Conservation (phyloP, 345 rosid species). For the Brassica carinata region DNA sequence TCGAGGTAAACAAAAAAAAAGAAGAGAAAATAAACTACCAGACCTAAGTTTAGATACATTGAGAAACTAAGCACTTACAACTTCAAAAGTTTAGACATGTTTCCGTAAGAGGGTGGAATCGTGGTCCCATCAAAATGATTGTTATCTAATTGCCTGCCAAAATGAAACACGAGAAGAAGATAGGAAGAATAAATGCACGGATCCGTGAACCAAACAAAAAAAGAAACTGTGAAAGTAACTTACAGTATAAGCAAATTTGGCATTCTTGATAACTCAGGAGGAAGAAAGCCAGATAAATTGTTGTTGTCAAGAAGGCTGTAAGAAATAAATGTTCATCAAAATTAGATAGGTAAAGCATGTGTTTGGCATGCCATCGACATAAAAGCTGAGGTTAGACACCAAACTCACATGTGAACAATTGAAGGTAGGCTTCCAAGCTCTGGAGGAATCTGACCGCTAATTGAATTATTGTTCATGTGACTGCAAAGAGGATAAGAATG, state of each 20-base stretch:
- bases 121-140: constrained; percentile 76
- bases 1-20: too few relatives aligned
- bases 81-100: constrained; percentile 78
- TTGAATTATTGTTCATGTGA: constrained; percentile 98
- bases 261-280: constrained; percentile 68
- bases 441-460: constrained; percentile 87
- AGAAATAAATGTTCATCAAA: constrained; percentile 12
- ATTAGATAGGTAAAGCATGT: constrained; percentile 7
- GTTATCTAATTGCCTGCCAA: constrained; percentile 86
- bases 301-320: constrained; percentile 94
- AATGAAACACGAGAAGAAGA: constrained; percentile 23
- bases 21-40: too few relatives aligned
- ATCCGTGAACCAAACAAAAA: background rate
- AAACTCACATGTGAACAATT: constrained; percentile 93
- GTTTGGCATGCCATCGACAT: constrained; percentile 1
- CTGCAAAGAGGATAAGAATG: constrained; percentile 48
- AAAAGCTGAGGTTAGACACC: constrained; percentile 1
- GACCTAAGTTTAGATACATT: background rate
- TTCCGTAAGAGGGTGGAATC: constrained; percentile 73
- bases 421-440: constrained; percentile 76
- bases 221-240: constrained; percentile 37
- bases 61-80: constrained; percentile 61
- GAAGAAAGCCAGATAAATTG: constrained; percentile 81
- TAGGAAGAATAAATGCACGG: background rate
- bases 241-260: constrained; percentile 85